Evolutionary conservation across 257 asterid species (phyloP).

Genomic region (Euphrasia confusa): DNA sequence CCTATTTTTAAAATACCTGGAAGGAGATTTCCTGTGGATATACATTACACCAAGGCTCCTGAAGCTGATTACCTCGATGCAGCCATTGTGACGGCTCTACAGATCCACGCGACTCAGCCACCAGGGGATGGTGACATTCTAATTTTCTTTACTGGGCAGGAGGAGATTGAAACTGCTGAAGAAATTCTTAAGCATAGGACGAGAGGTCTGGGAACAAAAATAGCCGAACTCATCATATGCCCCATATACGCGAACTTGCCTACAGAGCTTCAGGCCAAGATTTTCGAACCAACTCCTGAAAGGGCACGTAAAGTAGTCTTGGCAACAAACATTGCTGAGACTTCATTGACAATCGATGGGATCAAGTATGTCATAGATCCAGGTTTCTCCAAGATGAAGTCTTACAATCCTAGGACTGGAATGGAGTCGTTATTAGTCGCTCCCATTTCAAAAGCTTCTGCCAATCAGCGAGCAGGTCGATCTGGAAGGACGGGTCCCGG

Average conservation of each 20-base stretch:
- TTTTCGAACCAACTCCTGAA: constrained; percentile 68
- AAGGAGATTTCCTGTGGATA: constrained; percentile 87
- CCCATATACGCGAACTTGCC: constrained; percentile 67
- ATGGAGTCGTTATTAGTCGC: constrained; percentile 76
- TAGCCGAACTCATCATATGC: constrained; percentile 64
- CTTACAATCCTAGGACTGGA: constrained; percentile 89
- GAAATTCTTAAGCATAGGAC: constrained; percentile 62
- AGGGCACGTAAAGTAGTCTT: constrained; percentile 68
- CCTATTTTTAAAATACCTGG: constrained; percentile 86
- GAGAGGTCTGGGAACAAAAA: constrained; percentile 61
- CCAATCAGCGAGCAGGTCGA: constrained; percentile 94
- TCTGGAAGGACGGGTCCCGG: constrained; percentile 99
- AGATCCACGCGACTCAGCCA: constrained; percentile 79
- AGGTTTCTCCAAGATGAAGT: constrained; percentile 87
- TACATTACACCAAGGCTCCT: constrained; percentile 87
- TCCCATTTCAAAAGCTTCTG: constrained; percentile 93
- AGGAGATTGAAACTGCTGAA: constrained; percentile 65
- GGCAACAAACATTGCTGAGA: constrained; percentile 75
- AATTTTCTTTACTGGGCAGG: constrained; percentile 74
- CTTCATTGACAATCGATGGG: constrained; percentile 93
- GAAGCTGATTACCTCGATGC: constrained; percentile 98
- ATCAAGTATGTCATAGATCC: constrained; percentile 95
- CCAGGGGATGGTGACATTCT: constrained; percentile 92
- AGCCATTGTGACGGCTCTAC: constrained; percentile 83
- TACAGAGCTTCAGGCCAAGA: constrained; percentile 60